These are phyloP conservation scores for Talaromyces sp. DNA, from an alignment of 2,329 filamentous ascomycete genomes.

Conservation along the genomic window DNA sequence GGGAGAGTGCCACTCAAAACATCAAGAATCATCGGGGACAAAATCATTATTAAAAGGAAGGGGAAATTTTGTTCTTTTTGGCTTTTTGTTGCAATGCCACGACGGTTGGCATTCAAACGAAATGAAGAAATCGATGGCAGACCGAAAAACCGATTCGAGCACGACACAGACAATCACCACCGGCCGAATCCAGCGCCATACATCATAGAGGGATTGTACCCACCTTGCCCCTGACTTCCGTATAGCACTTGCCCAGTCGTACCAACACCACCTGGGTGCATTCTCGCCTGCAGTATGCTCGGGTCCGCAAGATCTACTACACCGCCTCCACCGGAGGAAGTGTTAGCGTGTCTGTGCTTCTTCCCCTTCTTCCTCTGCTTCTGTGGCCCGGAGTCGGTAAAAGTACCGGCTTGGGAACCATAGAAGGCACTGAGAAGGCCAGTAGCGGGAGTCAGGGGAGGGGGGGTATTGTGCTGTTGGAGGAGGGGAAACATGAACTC, in stretches of 20 bases:
- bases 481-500: constrained; percentile 95
- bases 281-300: constrained; percentile 97
- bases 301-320: constrained; percentile 99
- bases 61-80: constrained; percentile 4
- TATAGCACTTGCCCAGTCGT: constrained; percentile 79
- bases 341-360: constrained; percentile 99
- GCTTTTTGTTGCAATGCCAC: constrained; percentile 15
- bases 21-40: constrained; percentile 13
- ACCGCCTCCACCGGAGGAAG: constrained; percentile 99
- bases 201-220: constrained; percentile 80
- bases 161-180: constrained; percentile 50
- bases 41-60: constrained; percentile 15
- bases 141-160: constrained; percentile 19
- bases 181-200: constrained; percentile 64
- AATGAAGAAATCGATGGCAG: constrained; percentile 6
- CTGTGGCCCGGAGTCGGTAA: constrained; percentile 79
- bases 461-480: constrained; percentile 80
- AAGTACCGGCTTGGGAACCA: constrained; percentile 75
- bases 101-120: constrained; percentile 8
- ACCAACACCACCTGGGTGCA: constrained; percentile 81
- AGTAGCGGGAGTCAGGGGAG: constrained; percentile 86
- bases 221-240: constrained; percentile 82
- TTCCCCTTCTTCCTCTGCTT: constrained; percentile 99
- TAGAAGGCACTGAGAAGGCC: constrained; percentile 89
- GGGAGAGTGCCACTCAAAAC: not conserved